Percentiles rank a stretch among this genome's conserved stretches.
Evolutionary conservation across 2,329 filamentous ascomycete genomes (phyloP).

Genomic region (Cladophialophora exuberans): DNA sequence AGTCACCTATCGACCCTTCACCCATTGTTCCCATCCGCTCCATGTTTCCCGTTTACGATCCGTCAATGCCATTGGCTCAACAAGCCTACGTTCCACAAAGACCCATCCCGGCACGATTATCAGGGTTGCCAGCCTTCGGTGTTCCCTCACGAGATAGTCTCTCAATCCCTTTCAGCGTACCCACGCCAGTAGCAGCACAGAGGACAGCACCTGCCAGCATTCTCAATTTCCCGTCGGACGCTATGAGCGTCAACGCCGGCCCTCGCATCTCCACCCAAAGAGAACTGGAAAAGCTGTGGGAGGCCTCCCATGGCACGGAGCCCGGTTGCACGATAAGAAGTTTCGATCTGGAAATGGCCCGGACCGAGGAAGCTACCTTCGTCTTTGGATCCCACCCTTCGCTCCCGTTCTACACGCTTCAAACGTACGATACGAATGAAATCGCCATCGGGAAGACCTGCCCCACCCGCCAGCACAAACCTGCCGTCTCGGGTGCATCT

Average conservation of each 20-base stretch:
- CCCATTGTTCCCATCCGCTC: conserved; percentile 46
- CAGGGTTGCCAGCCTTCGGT: conserved; percentile 12
- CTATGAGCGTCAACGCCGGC: conserved; percentile 39
- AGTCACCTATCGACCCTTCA: conserved; percentile 31
- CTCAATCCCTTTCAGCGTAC: conserved; percentile 33
- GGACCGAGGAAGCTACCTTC: conserved; percentile 47
- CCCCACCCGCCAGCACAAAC: conserved; percentile 35
- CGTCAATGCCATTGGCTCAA: conserved; percentile 40
- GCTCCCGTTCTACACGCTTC: conserved; percentile 50
- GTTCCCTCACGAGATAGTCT: conserved; percentile 35
- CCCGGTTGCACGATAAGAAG: conserved; percentile 37
- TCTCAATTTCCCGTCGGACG: conserved; percentile 44
- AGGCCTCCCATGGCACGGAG: conserved; percentile 49
- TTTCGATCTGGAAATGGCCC: conserved; percentile 47
- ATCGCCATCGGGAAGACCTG: conserved; percentile 46
- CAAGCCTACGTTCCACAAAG: conserved; percentile 43
- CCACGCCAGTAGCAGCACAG: conserved; percentile 42
- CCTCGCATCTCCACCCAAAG: conserved; percentile 43
- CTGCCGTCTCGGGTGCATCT: neutral
- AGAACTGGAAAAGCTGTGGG: conserved; percentile 48
- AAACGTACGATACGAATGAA: conserved; percentile 47
- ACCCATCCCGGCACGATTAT: conserved; percentile 23
- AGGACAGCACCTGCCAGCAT: conserved; percentile 49
- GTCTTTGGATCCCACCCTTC: conserved; percentile 45
- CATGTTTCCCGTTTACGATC: conserved; percentile 51